Percentiles rank a stretch among this genome's conserved stretches.
Conservation (phyloP, 768 basidiomycete species). For the Leucocoprinus sp. region DNA sequence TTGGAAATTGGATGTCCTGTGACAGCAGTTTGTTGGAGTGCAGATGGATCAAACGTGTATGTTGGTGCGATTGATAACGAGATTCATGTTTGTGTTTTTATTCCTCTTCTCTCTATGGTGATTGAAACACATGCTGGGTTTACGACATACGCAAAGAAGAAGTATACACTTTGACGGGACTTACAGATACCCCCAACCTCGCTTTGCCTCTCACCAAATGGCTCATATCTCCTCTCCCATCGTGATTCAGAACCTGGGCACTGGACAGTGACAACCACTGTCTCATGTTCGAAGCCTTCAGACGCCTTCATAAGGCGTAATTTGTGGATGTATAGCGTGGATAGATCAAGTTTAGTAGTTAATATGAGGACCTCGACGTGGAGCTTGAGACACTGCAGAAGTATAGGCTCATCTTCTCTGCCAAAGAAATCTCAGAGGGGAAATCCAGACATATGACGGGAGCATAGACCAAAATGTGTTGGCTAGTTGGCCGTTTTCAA, state of each 20-base stretch:
- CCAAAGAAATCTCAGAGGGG: too few relatives aligned
- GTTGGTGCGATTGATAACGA: constrained; percentile 95
- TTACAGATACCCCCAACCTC: constrained; percentile 92
- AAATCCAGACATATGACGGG: too few relatives aligned
- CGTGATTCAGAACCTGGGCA: constrained; percentile 78
- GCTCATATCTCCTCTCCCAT: constrained; percentile 81
- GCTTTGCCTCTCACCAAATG: constrained; percentile 84
- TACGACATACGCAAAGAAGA: constrained; percentile 88
- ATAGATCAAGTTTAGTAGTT: too few relatives aligned
- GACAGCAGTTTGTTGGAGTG: constrained; percentile 87
- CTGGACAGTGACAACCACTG: constrained; percentile 83
- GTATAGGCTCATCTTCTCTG: too few relatives aligned
- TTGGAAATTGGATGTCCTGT: constrained; percentile 87
- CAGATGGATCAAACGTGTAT: constrained; percentile 83
- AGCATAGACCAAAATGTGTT: too few relatives aligned
- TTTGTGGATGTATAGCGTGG: too few relatives aligned
- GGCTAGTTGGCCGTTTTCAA: too few relatives aligned
- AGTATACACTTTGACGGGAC: constrained; percentile 74
- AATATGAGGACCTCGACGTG: too few relatives aligned
- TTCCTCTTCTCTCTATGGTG: background rate
- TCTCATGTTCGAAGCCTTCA: too few relatives aligned
- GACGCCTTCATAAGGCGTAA: too few relatives aligned
- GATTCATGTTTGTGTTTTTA: constrained; percentile 67
- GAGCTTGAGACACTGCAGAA: too few relatives aligned
- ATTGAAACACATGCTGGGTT: constrained; percentile 39